phyloP scores from a whole-genome alignment of 2,329 filamentous ascomycete genomes.

The Acarospora socialis region DNA sequence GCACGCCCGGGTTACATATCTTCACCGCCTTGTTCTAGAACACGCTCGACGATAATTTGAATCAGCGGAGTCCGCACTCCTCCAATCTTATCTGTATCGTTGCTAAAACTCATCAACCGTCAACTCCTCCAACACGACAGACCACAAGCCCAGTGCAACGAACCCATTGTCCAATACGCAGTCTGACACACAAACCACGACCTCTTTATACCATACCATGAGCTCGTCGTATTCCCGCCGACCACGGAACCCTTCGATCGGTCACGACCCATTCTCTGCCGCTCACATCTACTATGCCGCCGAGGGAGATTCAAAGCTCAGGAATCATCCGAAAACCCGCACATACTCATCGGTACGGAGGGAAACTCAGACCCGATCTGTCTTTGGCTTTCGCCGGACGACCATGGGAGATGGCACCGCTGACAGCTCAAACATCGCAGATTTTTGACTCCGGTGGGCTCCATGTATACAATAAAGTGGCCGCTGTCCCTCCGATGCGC shows the following conservation, averaged over 20 bases:
- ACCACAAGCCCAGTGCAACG: too few species aligned
- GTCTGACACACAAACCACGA: too few species aligned
- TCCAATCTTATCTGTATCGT: too few species aligned
- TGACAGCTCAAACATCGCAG: conserved; percentile 12
- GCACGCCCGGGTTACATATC: too few species aligned
- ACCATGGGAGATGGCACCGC: too few species aligned
- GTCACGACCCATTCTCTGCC: conserved; percentile 42
- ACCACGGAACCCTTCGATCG: conserved; percentile 25
- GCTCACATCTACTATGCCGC: conserved; percentile 46
- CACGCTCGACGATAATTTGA: too few species aligned
- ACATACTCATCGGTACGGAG: conserved; percentile 42
- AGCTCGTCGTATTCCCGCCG: conserved; percentile 27
- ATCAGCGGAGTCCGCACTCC: too few species aligned
- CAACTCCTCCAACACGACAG: too few species aligned
- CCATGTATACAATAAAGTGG: not conserved
- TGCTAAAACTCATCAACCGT: too few species aligned
- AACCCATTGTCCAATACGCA: too few species aligned
- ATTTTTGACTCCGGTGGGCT: conserved; percentile 11
- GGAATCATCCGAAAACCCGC: conserved; percentile 33
- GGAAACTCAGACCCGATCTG: conserved; percentile 7
- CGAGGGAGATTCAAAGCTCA: conserved; percentile 31
- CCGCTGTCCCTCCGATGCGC: conserved; percentile 18
- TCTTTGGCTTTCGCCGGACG: conserved; percentile 5
- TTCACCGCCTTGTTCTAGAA: too few species aligned
- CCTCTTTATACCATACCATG: too few species aligned